Evolutionary conservation across 768 basidiomycete species (phyloP), one percentile per base, ranked within the genome.

Genomic region (Nidula microcarpa): DNA sequence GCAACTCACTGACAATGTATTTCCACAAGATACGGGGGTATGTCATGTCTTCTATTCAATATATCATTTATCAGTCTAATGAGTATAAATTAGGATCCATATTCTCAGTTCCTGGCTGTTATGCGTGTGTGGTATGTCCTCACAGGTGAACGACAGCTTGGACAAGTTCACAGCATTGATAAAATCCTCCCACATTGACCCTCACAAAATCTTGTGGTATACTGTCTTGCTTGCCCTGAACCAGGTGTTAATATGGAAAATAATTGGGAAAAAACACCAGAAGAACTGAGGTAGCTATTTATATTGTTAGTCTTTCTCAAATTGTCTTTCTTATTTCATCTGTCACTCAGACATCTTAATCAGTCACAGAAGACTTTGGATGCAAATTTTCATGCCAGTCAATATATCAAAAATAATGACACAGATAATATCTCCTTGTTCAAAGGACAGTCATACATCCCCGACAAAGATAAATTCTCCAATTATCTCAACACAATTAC

Each of bases 161-260:
- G 65, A 6, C 65, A 66, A 33, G 47, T 48, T 4, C 65, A 66
- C 47, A 55, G 57, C 0, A 68, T 68, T 4, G 61, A 63, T 33
- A 0, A 4, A 0, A 1, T 59, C 1, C 50, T 66, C 36, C 34
- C 53, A 0, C 52, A 63, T 52, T 56, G 61, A 1, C 54, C 47
- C 3, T 11, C 35, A 0, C 60, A 60, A 2, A 62, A 60, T 48
- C 49, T 65, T 0, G 39, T 60, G n/a, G 55, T 62, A 0, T 53
- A 48, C 16, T 61, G 62, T 23, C 57, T 58, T 16, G 53, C 48
- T 4, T 60, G 59, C 41, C 62, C 58, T 9, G 57, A 61, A 33
- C 43, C 50, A 1, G 6, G 44, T 30, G 17, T 59, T 1, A 63
- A 65, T 36, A 60, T 58, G 43, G 55, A 59, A 11, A 8, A 32